phyloP scores from a whole-genome alignment of 768 basidiomycete genomes.

The Calocybe gangraenosa region DNA sequence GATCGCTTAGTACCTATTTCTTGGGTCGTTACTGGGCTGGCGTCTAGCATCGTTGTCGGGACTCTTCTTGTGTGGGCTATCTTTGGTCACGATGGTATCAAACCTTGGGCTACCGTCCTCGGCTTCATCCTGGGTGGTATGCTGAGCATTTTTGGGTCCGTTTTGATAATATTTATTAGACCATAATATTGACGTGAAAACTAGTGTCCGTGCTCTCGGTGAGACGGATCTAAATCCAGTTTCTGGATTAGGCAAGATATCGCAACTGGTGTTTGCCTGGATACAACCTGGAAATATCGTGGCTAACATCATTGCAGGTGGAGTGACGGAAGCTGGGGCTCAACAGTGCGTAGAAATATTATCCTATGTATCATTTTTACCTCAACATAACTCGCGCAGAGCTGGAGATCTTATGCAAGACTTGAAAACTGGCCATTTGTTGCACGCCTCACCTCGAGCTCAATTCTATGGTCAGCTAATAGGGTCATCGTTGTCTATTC shows the following conservation, averaged over 20 bases:
- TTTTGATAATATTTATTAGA: conserved; percentile 5
- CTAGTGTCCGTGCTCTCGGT: conserved; percentile 86
- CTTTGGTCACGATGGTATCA: conserved; percentile 89
- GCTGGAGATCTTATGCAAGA: conserved; percentile 99
- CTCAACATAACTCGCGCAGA: conserved; percentile 33
- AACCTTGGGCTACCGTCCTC: conserved; percentile 89
- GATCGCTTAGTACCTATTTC: conserved; percentile 75
- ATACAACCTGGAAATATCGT: conserved; percentile 93
- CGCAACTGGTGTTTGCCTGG: conserved; percentile 91
- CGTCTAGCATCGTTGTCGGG: conserved; percentile 58
- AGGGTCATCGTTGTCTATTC: conserved; percentile 81
- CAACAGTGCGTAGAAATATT: conserved; percentile 57
- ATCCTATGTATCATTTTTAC: not conserved
- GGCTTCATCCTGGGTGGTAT: conserved; percentile 81
- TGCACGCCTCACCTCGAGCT: conserved; percentile 85
- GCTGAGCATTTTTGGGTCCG: conserved; percentile 84
- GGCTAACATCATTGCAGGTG: conserved; percentile 97
- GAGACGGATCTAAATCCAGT: conserved; percentile 95
- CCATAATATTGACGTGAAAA: not conserved
- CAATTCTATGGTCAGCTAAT: conserved; percentile 95
- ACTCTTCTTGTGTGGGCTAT: conserved; percentile 82
- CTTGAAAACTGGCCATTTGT: conserved; percentile 93
- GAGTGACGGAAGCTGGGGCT: conserved; percentile 95
- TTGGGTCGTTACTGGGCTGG: conserved; percentile 76
- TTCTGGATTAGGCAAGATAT: conserved; percentile 91